Base-by-base conservation (phyloP, 495 filamentous ascomycete species). In the Neurospora hispaniola region DNA sequence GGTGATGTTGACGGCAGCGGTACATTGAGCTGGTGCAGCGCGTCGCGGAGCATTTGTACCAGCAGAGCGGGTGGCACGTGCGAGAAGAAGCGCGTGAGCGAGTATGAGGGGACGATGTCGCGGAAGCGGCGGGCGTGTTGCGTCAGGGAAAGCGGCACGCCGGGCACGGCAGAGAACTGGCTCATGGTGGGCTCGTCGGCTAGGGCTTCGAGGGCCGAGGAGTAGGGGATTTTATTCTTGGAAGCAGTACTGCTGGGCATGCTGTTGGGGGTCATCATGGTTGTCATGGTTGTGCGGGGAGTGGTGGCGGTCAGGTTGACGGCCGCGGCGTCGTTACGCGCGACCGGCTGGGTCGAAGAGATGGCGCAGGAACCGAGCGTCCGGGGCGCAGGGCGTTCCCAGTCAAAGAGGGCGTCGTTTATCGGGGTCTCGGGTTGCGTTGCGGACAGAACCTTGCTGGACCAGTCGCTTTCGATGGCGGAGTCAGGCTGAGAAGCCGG, bases 81-180 rank as follows among this genome's bases (percentile, higher is more conserved):
- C 14, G 94, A 97, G 81, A 93, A 93, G 86, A 99, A 98, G 66
- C 94, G 91, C 27, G 94, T 94, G 73, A 98, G 89, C 1, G 91
- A 88, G 79, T 94, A 90, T 20, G 88, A 86, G 12, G 92, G 95
- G 38, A 85, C 80, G 74, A 99, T 96, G 80, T 99, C 96, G 70
- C 87, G 86, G 87, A 98, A 99, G 42, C 86, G 88, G 70, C 90
- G 90, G 7, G 96, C 96, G 71, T 90, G 90, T 78, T 99, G 96
- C 14, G 96, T 99, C 54, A 90, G 81, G 46, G 83, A 92, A 12
- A 97, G 76, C 1, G 93, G 93, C 1, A 97, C 90, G n/a, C 89
- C 86, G 5, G 94, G 94, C 8, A 87, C 88, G 38, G 90, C 86
- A 9, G 93, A 91, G 87, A 99, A 98, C 81, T 99, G 96, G 39